These are phyloP conservation scores for Chaetoceros muelleri DNA, from an alignment of 108 stramenopile genomes.

Conservation along the genomic window DNA sequence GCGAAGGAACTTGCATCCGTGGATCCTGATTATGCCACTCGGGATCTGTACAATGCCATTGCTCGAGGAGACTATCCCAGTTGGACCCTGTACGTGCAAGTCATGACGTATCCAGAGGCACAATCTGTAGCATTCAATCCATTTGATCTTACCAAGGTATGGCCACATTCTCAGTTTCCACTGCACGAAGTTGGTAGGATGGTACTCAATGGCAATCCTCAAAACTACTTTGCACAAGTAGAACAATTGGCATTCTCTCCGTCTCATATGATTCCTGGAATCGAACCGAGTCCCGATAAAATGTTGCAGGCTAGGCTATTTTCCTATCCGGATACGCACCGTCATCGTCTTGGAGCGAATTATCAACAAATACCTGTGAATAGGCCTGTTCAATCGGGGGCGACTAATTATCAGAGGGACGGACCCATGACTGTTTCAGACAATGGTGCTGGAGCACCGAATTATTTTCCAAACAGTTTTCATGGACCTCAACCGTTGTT, in stretches of 20 bases:
- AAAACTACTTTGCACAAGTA: slow-evolving; percentile 62
- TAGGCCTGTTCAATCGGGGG: slow-evolving; percentile 18
- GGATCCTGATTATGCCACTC: slow-evolving; percentile 55
- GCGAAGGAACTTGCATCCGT: slow-evolving; percentile 16
- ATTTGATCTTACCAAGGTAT: slow-evolving; percentile 66
- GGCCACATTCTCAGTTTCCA: slow-evolving; percentile 54
- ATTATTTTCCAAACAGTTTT: slow-evolving; percentile 61
- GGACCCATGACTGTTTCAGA: slow-evolving; percentile 41
- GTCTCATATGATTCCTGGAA: slow-evolving; percentile 55
- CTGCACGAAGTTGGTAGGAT: slow-evolving; percentile 45
- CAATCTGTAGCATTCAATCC: slow-evolving; percentile 33
- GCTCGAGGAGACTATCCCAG: slow-evolving; percentile 33
- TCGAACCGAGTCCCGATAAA: slow-evolving; percentile 69
- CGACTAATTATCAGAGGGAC: slow-evolving; percentile 38
- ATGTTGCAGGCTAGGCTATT: slow-evolving; percentile 54
- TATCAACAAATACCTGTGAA: slow-evolving; percentile 55
- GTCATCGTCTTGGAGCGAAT: slow-evolving; percentile 61
- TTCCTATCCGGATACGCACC: slow-evolving; percentile 57
- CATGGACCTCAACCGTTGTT: slow-evolving; percentile 17
- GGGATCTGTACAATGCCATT: slow-evolving; percentile 64
- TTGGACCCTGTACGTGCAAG: slow-evolving; percentile 46
- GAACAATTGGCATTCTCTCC: slow-evolving; percentile 65
- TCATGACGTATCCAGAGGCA: slow-evolving; percentile 52
- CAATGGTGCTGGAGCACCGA: slow-evolving; percentile 32
- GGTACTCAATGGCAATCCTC: slow-evolving; percentile 57